These are phyloP conservation scores for Paralagenidium karlingii DNA, from an alignment of 352 stramenopile species.

Conservation along the genomic window DNA sequence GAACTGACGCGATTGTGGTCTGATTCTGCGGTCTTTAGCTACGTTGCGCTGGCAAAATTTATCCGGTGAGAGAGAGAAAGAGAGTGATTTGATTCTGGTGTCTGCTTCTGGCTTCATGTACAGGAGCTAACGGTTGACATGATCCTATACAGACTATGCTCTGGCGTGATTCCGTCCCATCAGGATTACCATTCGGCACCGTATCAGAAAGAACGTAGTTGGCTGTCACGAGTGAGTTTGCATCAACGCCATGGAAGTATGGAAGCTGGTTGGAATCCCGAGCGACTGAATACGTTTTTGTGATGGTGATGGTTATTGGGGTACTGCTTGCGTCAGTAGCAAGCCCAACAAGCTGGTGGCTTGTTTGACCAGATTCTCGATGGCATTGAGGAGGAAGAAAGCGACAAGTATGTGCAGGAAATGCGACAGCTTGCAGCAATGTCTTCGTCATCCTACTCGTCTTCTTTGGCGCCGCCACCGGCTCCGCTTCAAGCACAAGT, in stretches of 20 bases:
- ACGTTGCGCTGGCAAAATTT: slow-evolving; percentile 69
- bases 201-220: slow-evolving; percentile 50
- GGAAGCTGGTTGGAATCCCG: no score
- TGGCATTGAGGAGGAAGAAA: slow-evolving; percentile 60
- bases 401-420: slow-evolving; percentile 38
- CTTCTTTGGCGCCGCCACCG: slow-evolving; percentile 1
- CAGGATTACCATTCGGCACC: slow-evolving; percentile 36
- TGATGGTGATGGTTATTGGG: no score
- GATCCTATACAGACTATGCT: slow-evolving; percentile 49
- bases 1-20: slow-evolving; percentile 1
- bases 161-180: slow-evolving; percentile 51
- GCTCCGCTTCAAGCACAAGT: slow-evolving; percentile 3
- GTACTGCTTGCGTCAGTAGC: no score
- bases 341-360: slow-evolving; percentile 42
- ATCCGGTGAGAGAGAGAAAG: slow-evolving; percentile 46
- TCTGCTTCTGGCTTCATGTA: background rate
- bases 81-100: background rate
- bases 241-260: no score
- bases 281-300: no score
- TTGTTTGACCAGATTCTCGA: slow-evolving; percentile 70
- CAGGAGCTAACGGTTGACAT: no score
- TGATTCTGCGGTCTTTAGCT: slow-evolving; percentile 17
- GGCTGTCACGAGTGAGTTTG: no score
- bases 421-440: slow-evolving; percentile 4
- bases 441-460: background rate